These are phyloP conservation scores for Closterium sp. DNA, from an alignment of 139 green algal genomes.

Conservation along the genomic window DNA sequence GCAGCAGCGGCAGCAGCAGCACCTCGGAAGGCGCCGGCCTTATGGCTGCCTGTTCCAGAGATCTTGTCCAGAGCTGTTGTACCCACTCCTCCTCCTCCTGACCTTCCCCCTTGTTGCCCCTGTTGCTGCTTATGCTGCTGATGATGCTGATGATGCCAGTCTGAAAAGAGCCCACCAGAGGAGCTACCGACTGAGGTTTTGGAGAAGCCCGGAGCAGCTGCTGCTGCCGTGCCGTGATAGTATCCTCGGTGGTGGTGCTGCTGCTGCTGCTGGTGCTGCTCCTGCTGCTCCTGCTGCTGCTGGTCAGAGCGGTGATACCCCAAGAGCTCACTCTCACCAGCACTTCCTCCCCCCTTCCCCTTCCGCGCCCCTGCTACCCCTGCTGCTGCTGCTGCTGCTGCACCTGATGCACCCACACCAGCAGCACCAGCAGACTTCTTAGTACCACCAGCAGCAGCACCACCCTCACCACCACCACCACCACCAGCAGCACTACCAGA, in stretches of 20 bases:
- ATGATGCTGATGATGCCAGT: background rate
- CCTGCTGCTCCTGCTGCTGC: background rate
- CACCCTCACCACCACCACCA: background rate
- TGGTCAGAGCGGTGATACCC: background rate
- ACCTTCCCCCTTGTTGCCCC: background rate
- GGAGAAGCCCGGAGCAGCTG: background rate
- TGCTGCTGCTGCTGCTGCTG: too few species aligned
- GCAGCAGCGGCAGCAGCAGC: background rate
- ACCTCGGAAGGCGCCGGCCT: too few species aligned
- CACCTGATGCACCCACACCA: too few species aligned
- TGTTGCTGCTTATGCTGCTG: background rate
- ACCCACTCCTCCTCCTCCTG: background rate
- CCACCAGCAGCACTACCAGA: background rate
- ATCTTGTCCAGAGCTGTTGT: too few species aligned
- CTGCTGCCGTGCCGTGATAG: background rate
- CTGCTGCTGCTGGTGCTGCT: background rate
- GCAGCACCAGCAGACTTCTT: background rate
- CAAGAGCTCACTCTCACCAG: background rate
- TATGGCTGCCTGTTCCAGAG: too few species aligned
- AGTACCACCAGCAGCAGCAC: background rate
- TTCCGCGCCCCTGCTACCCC: background rate
- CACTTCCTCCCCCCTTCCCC: background rate
- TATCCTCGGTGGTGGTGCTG: background rate
- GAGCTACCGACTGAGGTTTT: background rate
- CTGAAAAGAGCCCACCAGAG: background rate